Evolutionary conservation across 768 basidiomycete species (phyloP).

Genomic region (Boletus sp.): DNA sequence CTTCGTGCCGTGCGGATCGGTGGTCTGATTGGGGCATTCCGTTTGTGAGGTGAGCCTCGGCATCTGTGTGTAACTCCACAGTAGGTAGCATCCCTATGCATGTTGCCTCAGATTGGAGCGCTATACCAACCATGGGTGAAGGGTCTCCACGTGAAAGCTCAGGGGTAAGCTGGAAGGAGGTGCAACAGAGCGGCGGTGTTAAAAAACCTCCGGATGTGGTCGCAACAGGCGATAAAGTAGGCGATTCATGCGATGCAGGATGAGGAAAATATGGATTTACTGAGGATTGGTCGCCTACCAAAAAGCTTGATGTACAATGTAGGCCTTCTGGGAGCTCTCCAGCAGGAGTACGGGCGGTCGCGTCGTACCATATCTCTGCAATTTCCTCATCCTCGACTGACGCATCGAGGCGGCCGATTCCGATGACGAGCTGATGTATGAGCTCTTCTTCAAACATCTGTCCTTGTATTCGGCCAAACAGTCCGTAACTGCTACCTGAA

Average conservation of each 20-base stretch:
- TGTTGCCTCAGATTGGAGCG: slow-evolving; percentile 17
- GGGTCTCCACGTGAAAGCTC: slow-evolving; percentile 15
- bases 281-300: slow-evolving; percentile 6
- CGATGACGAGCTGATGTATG: slow-evolving; percentile 82
- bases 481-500: slow-evolving; percentile 33
- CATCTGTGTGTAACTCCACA: slow-evolving; percentile 5
- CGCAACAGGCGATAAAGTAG: slow-evolving; percentile 24
- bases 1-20: slow-evolving; percentile 13
- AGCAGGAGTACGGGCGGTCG: slow-evolving; percentile 31
- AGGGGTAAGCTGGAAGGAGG: slow-evolving; percentile 15
- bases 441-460: slow-evolving; percentile 76
- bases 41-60: slow-evolving; percentile 8
- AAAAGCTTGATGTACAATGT: slow-evolving; percentile 7
- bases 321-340: slow-evolving; percentile 23
- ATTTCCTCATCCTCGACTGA: slow-evolving; percentile 35
- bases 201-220: slow-evolving; percentile 17
- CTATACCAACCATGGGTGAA: slow-evolving; percentile 8
- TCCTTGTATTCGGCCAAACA: slow-evolving; percentile 56
- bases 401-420: slow-evolving; percentile 73
- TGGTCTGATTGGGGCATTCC: slow-evolving; percentile 17
- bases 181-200: slow-evolving; percentile 8
- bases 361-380: slow-evolving; percentile 31
- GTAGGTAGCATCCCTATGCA: slow-evolving; percentile 2
- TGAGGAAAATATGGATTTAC: slow-evolving; percentile 57
- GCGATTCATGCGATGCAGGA: slow-evolving; percentile 29